A percentile compares a stretch with the other conserved stretches of the same genome.
phyloP scores from a whole-genome alignment of 108 stramenopile genomes.

The Pseudonitzschia multiseries region DNA sequence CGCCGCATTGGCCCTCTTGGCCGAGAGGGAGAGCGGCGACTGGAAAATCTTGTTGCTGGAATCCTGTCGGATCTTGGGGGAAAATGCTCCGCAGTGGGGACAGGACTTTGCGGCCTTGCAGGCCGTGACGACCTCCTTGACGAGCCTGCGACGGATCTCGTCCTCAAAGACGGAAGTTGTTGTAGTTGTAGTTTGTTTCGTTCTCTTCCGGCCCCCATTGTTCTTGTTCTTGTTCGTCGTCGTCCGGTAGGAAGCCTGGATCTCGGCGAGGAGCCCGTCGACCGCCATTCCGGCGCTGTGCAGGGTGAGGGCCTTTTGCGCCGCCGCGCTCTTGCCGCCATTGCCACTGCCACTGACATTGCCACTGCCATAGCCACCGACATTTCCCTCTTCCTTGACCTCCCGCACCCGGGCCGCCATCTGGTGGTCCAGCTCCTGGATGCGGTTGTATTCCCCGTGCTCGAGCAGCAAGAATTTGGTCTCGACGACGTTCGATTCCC shows the following conservation, averaged over 20 bases:
- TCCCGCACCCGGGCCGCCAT: conserved; percentile 37
- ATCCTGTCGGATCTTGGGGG: conserved; percentile 91
- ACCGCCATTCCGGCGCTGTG: conserved; percentile 26
- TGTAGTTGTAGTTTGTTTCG: background rate
- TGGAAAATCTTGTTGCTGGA: conserved; percentile 95
- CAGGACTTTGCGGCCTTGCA: conserved; percentile 68
- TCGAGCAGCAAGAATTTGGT: conserved; percentile 74
- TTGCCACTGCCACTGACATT: conserved; percentile 5
- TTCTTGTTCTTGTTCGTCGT: background rate
- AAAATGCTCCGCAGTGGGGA: conserved; percentile 87
- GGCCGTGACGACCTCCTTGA: conserved; percentile 69
- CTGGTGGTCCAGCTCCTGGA: conserved; percentile 67
- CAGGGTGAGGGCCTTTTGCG: conserved; percentile 18
- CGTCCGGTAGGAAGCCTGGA: background rate
- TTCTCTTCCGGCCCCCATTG: background rate
- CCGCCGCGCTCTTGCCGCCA: background rate
- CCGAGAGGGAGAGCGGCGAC: conserved; percentile 41
- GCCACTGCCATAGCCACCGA: background rate
- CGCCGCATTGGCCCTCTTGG: conserved; percentile 52
- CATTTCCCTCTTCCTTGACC: conserved; percentile 18
- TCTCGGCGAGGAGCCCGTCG: conserved; percentile 26
- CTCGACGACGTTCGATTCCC: conserved; percentile 39
- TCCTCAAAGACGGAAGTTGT: conserved; percentile 62
- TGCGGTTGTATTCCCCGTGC: conserved; percentile 45
- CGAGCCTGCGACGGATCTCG: conserved; percentile 44